phyloP scores from a whole-genome alignment of 306 rosid species.

The Casuarina glauca region DNA sequence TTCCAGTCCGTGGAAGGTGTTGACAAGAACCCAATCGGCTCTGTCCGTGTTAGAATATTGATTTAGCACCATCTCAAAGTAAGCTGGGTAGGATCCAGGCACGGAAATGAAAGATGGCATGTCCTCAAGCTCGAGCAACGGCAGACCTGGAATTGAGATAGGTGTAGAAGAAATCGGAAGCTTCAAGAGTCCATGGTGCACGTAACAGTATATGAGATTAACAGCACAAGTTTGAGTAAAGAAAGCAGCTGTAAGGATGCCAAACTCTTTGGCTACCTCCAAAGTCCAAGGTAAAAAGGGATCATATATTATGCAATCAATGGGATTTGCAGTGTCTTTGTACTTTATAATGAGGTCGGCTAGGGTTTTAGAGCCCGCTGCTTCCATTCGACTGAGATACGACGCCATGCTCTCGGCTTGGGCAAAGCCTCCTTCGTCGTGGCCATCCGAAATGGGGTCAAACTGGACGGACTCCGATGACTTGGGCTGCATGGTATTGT shows the following conservation, averaged over 20 bases:
- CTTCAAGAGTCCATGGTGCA: slow-evolving; percentile 40
- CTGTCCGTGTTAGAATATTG: slow-evolving; percentile 45
- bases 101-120: slow-evolving; percentile 47
- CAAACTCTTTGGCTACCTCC: slow-evolving; percentile 56
- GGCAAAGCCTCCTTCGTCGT: slow-evolving; percentile 55
- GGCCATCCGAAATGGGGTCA: slow-evolving; percentile 70
- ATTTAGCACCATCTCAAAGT: slow-evolving; percentile 47
- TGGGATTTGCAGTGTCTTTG: slow-evolving; percentile 29
- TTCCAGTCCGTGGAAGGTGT: slow-evolving; percentile 61
- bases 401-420: slow-evolving; percentile 31
- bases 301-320: slow-evolving; percentile 57
- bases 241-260: slow-evolving; percentile 44
- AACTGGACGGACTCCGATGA: slow-evolving; percentile 31
- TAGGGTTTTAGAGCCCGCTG: slow-evolving; percentile 41
- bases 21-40: slow-evolving; percentile 60
- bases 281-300: slow-evolving; percentile 47
- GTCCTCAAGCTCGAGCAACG: slow-evolving; percentile 44
- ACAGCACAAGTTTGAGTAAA: slow-evolving; percentile 61
- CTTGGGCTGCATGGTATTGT: slow-evolving; percentile 42
- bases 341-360: slow-evolving; percentile 42
- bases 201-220: slow-evolving; percentile 35
- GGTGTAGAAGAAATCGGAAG: slow-evolving; percentile 36
- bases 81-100: slow-evolving; percentile 49
- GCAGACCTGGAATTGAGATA: slow-evolving; percentile 44
- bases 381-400: slow-evolving; percentile 41